These are phyloP conservation scores for Syzygium jambos DNA, from an alignment of 345 rosid species.

Conservation along the genomic window DNA sequence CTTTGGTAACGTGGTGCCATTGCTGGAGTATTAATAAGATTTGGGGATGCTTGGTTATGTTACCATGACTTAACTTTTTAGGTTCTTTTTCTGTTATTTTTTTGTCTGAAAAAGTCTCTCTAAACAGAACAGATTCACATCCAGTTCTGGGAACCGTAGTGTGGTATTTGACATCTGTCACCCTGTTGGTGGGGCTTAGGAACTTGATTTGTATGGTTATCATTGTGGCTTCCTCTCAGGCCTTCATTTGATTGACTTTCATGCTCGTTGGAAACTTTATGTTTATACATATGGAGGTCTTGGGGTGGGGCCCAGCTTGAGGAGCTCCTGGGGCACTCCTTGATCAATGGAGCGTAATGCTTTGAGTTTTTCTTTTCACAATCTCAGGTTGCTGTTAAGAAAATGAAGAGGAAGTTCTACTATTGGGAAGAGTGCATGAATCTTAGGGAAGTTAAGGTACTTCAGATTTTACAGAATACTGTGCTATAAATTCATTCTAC, in stretches of 20 bases:
- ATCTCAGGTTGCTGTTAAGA: conserved; percentile 88
- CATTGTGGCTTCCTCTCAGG: background rate
- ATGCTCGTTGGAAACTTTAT: background rate
- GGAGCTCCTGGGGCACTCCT: background rate
- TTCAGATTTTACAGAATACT: background rate
- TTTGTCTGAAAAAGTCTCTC: background rate
- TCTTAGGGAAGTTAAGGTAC: conserved; percentile 88
- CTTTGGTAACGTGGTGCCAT: background rate
- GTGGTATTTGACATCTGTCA: background rate
- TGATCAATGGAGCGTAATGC: background rate
- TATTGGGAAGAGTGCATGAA: conserved; percentile 92
- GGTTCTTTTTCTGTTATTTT: background rate
- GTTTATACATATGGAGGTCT: background rate
- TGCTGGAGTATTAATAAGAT: background rate
- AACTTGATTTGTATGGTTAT: background rate
- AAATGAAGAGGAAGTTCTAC: conserved; percentile 89
- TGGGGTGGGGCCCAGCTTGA: background rate
- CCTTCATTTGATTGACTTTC: background rate
- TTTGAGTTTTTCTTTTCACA: background rate
- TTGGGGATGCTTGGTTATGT: background rate
- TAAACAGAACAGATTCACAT: background rate
- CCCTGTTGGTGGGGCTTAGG: background rate
- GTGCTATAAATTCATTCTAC: background rate
- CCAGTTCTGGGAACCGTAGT: background rate
- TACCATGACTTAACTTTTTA: background rate